Percentiles rank a stretch among this genome's conserved stretches.
phyloP scores from a whole-genome alignment of 108 stramenopile species.

The Craspedostauros australis region DNA sequence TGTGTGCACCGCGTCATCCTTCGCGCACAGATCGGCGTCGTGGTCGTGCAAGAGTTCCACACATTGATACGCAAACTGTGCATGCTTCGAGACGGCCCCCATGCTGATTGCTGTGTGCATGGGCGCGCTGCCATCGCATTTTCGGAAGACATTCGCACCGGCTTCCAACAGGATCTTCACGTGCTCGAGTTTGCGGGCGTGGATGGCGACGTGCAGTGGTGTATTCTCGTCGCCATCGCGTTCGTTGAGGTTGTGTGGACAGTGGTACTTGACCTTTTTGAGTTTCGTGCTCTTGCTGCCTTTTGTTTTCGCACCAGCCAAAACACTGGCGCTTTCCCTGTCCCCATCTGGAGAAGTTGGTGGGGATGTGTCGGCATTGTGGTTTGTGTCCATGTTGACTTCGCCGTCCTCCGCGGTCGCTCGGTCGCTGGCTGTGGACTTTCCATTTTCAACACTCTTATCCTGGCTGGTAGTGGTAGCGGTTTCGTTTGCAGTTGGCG shows the following conservation, averaged over 20 bases:
- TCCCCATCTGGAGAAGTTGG: too few species aligned
- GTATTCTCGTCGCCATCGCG: slow-evolving; percentile 87
- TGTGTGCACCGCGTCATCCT: slow-evolving; percentile 80
- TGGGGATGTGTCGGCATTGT: too few species aligned
- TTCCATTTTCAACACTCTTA: background rate
- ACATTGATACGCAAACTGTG: slow-evolving; percentile 70
- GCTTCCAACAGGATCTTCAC: slow-evolving; percentile 69
- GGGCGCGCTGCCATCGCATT: slow-evolving; percentile 80
- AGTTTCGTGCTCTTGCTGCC: slow-evolving; percentile 1
- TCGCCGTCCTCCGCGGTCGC: too few species aligned
- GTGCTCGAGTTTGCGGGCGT: slow-evolving; percentile 71
- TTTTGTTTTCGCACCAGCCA: slow-evolving; percentile 1
- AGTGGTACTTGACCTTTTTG: slow-evolving; percentile 44
- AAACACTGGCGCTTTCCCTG: too few species aligned
- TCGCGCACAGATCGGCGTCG: slow-evolving; percentile 67
- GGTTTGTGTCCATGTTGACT: too few species aligned
- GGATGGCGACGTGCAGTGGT: slow-evolving; percentile 83
- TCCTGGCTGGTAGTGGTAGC: background rate
- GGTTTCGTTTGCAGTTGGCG: background rate
- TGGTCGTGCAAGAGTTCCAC: slow-evolving; percentile 43
- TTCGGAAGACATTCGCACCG: slow-evolving; percentile 57
- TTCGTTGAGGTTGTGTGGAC: slow-evolving; percentile 79
- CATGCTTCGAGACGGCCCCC: slow-evolving; percentile 56
- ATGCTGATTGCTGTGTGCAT: slow-evolving; percentile 80
- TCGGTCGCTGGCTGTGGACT: too few species aligned